phyloP scores from a whole-genome alignment of 1,284 basidiomycete genomes.

The Ceratobasidium sp. region DNA sequence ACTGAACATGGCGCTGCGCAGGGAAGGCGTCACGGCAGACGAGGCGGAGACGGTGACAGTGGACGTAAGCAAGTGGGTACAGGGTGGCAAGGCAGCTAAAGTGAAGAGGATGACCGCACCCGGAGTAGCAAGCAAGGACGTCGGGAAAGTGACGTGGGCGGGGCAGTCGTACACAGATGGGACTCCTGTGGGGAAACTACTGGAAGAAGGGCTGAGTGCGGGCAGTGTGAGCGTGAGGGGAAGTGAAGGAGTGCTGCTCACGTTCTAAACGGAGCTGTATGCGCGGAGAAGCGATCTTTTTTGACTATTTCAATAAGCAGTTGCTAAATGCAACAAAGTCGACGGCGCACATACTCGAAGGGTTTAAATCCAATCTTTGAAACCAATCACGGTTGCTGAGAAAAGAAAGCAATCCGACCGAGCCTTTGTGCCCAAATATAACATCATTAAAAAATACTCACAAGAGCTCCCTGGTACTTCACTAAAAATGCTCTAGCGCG shows the following conservation, averaged over 20 bases:
- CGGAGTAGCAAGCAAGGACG: conserved; percentile 57
- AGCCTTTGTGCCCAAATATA: conserved; percentile 41
- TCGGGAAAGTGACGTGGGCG: conserved; percentile 56
- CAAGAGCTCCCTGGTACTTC: no score
- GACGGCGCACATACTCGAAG: conserved; percentile 11
- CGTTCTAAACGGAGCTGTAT: conserved; percentile 24
- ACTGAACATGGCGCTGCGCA: conserved; percentile 57
- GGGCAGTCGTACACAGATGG: conserved; percentile 59
- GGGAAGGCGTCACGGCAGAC: conserved; percentile 50
- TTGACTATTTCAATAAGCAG: conserved; percentile 34
- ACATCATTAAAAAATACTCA: no score
- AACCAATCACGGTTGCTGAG: conserved; percentile 71
- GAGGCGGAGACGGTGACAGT: conserved; percentile 51
- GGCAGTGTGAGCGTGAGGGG: conserved; percentile 55
- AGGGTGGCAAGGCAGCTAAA: conserved; percentile 45
- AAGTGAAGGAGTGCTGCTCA: conserved; percentile 58
- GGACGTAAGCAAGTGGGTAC: conserved; percentile 53
- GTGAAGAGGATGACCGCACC: conserved; percentile 58
- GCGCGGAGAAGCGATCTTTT: conserved; percentile 11
- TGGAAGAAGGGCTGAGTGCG: conserved; percentile 52
- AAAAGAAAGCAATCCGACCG: not conserved
- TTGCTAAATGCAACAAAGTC: conserved; percentile 35
- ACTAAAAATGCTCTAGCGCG: no score
- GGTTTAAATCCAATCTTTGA: conserved; percentile 69
- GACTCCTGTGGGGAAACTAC: conserved; percentile 54